phyloP scores from a whole-genome alignment of 768 basidiomycete genomes.

The Pulveroboletus frians region DNA sequence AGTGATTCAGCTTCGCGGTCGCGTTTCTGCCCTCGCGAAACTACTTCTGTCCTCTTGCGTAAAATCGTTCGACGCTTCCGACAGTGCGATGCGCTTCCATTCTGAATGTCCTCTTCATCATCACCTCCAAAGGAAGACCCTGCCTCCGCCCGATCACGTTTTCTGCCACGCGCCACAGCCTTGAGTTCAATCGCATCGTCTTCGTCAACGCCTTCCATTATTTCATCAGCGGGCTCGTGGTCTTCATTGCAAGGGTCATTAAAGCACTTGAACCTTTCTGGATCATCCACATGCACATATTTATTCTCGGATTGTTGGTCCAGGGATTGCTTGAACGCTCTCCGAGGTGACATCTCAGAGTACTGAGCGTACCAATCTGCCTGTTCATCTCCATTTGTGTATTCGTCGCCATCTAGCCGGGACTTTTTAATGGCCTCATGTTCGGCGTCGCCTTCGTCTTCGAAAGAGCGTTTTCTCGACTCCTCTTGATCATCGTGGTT shows the following conservation, averaged over 20 bases:
- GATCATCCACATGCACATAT: conserved; percentile 33
- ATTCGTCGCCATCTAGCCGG: conserved; percentile 46
- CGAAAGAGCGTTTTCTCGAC: conserved; percentile 40
- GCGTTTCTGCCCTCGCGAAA: conserved; percentile 58
- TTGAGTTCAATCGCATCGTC: conserved; percentile 39
- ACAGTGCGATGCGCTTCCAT: conserved; percentile 40
- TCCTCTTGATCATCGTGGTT: conserved; percentile 22
- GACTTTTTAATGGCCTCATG: conserved; percentile 46
- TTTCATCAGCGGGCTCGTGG: conserved; percentile 33
- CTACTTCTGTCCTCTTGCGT: conserved; percentile 47
- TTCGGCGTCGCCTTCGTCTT: conserved; percentile 42
- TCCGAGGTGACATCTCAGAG: conserved; percentile 23
- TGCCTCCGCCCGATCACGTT: conserved; percentile 71
- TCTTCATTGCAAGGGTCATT: conserved; percentile 49
- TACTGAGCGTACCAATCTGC: conserved; percentile 37
- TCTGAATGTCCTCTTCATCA: conserved; percentile 36
- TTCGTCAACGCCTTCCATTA: conserved; percentile 36
- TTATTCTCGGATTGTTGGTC: conserved; percentile 40
- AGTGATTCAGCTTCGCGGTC: conserved; percentile 51
- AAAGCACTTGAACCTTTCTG: conserved; percentile 37
- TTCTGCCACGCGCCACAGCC: conserved; percentile 49
- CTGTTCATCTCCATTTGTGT: conserved; percentile 46
- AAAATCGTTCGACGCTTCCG: conserved; percentile 55
- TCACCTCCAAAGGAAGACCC: conserved; percentile 68
- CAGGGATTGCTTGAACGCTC: conserved; percentile 48